Base-by-base conservation (phyloP, 1,139 yeast genomes). In the Scheffersomyces stambukii region DNA sequence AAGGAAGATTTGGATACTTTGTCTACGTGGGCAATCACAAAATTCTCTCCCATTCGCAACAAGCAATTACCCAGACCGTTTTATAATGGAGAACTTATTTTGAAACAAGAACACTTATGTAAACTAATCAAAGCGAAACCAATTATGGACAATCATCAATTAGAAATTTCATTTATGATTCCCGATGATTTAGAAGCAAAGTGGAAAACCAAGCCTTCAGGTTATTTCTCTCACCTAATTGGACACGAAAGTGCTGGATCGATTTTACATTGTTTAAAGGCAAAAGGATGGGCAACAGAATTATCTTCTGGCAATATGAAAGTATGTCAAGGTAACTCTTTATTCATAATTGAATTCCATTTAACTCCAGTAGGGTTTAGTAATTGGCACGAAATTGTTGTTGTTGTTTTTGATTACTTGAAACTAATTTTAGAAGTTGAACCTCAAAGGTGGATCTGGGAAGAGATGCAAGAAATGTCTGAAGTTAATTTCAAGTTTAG, bases 201-300 rank as follows among this genome's bases (percentile, higher is more conserved):
- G 31, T 83, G 91, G 84, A 71, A 72, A 28, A 66, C 73, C 16
- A 77, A 76, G 42, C 95, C 96, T 1, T 68, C 74, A 8, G 74
- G 70, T 30, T 83, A 86, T 52, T 71, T 65, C 42, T 75, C 91
- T 15, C 96, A 89, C 52, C 64, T 91, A 33, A 59, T 91, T 32
- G 97, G 98, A 19, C 97, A 91, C 52, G 97, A 91, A 59, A 85
- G 74, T 31, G 68, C 77, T 30, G 97, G 97, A 1, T 85, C 96
- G 1, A 56, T 91, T 11, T 64, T 85, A 21, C 71, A 78, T 31
- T 70, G 67, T 41, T 70, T 89, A 40, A 89, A 88, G 56, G 57
- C 63, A 23, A 43, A 45, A 36, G 84, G 91, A 8, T 85, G 91
- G 86, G 95, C 88, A 5, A 81, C 75, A 38, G 80, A 75, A 10